Evolutionary conservation across 148 eudicot genomes (phyloP).

Genomic region (Fagopyrum esculentum): DNA sequence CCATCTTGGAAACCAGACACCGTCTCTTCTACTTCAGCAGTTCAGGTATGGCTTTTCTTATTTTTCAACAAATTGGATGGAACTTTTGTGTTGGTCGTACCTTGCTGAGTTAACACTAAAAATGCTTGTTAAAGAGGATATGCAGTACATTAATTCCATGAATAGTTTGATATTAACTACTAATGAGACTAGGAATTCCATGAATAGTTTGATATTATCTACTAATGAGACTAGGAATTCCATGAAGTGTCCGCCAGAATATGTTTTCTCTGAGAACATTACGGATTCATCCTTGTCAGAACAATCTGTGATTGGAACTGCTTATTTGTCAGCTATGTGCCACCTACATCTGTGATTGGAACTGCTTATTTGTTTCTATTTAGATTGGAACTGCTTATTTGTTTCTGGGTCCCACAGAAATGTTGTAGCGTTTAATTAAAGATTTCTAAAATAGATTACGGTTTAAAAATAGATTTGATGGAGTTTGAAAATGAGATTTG

Average conservation of each 20-base stretch:
- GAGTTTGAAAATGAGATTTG: too few relatives aligned
- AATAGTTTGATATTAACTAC: not conserved
- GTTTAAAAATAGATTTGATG: too few relatives aligned
- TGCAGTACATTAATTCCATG: not conserved
- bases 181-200: not conserved
- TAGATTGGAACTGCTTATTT: not conserved
- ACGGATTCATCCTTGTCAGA: not conserved
- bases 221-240: not conserved
- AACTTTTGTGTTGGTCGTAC: not conserved
- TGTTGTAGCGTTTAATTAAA: too few relatives aligned
- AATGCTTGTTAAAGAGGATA: not conserved
- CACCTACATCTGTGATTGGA: not conserved
- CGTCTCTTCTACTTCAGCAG: constrained; percentile 41
- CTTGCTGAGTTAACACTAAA: not conserved
- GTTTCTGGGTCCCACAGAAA: too few relatives aligned
- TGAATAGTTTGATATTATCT: not conserved
- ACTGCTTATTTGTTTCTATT: not conserved
- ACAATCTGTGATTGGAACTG: not conserved
- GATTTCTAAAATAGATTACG: too few relatives aligned
- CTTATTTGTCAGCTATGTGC: too few relatives aligned
- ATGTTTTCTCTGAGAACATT: not conserved
- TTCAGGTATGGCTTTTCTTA: constrained; percentile 56
- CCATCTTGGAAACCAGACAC: constrained; percentile 68
- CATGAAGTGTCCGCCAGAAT: not conserved
- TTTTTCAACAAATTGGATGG: not conserved